phyloP scores from a whole-genome alignment of 2,329 filamentous ascomycete genomes.

The Aphanoascus verrucosus region DNA sequence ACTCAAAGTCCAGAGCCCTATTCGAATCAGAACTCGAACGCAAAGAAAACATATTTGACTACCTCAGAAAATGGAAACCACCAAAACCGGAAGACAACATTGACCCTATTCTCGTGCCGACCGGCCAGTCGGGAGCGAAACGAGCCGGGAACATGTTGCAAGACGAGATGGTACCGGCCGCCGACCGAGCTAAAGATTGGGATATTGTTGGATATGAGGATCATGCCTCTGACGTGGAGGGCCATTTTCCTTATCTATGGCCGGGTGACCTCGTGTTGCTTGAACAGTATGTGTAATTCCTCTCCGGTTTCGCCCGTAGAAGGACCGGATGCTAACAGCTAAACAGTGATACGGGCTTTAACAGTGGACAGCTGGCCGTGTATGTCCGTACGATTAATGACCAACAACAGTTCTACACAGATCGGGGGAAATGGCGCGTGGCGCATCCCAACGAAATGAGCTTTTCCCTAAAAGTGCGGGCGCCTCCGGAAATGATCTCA shows the following conservation, averaged over 20 bases:
- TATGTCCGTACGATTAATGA: slow-evolving; percentile 34
- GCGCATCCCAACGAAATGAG: slow-evolving; percentile 31
- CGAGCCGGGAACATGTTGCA: slow-evolving; percentile 14
- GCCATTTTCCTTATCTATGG: slow-evolving; percentile 26
- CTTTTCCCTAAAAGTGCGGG: slow-evolving; percentile 42
- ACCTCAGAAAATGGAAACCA: slow-evolving; percentile 32
- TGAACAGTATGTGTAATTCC: slow-evolving; percentile 21
- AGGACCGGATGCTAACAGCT: slow-evolving; percentile 2
- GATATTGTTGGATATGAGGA: slow-evolving; percentile 9
- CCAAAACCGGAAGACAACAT: slow-evolving; percentile 1
- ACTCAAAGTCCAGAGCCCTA: slow-evolving; percentile 21
- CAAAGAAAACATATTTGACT: slow-evolving; percentile 32
- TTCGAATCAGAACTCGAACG: slow-evolving; percentile 28
- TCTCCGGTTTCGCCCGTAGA: slow-evolving; percentile 15
- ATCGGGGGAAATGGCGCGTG: slow-evolving; percentile 36
- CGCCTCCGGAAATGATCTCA: slow-evolving; percentile 36
- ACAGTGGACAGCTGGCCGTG: slow-evolving; percentile 27
- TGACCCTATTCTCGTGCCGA: slow-evolving; percentile 10
- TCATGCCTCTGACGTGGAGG: slow-evolving; percentile 23
- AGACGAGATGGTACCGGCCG: slow-evolving; percentile 10
- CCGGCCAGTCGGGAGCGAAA: background rate
- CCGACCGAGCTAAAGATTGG: slow-evolving; percentile 7
- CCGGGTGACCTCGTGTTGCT: slow-evolving; percentile 35
- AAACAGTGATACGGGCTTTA: slow-evolving; percentile 13
- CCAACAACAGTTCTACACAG: slow-evolving; percentile 36